Conservation (phyloP, 257 asterid genomes). For the Solanum tarijense region DNA sequence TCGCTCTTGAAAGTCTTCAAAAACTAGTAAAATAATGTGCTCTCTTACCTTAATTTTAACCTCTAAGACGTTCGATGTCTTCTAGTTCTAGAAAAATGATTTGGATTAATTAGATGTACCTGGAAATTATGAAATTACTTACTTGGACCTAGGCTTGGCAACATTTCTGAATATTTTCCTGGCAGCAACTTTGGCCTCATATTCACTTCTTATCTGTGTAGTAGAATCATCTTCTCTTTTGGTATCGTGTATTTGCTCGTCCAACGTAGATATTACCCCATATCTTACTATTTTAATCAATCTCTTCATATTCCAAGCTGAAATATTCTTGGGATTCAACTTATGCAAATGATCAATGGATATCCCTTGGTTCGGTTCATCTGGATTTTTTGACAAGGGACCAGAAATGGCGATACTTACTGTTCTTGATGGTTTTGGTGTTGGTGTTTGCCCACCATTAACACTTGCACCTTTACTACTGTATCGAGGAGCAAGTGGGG, state of each 20-base stretch:
- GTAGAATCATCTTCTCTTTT: conserved; percentile 52
- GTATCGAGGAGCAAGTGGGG: conserved; percentile 12
- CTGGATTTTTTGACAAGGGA: conserved; percentile 23
- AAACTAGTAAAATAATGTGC: not conserved
- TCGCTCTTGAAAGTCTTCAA: not conserved
- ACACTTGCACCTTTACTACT: not conserved
- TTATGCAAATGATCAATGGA: conserved; percentile 59
- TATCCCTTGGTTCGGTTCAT: conserved; percentile 36
- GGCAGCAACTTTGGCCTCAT: conserved; percentile 75
- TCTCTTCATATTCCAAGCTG: conserved; percentile 98
- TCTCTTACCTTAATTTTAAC: not conserved
- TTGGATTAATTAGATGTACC: not conserved
- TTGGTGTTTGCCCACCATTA: conserved; percentile 31
- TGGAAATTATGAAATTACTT: conserved; percentile 2
- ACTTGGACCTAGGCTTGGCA: conserved; percentile 80
- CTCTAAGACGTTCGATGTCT: not conserved
- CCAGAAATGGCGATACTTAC: conserved; percentile 41
- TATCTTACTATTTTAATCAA: conserved; percentile 57
- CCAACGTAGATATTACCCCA: conserved; percentile 67
- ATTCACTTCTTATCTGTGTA: conserved; percentile 68
- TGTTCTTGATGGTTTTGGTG: conserved; percentile 39
- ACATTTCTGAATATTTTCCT: conserved; percentile 81
- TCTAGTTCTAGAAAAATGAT: not conserved
- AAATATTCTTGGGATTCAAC: conserved; percentile 61
- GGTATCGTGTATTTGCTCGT: conserved; percentile 48